phyloP scores from a whole-genome alignment of 2,329 filamentous ascomycete genomes.

The Stachybotrys chlorohalonatus region DNA sequence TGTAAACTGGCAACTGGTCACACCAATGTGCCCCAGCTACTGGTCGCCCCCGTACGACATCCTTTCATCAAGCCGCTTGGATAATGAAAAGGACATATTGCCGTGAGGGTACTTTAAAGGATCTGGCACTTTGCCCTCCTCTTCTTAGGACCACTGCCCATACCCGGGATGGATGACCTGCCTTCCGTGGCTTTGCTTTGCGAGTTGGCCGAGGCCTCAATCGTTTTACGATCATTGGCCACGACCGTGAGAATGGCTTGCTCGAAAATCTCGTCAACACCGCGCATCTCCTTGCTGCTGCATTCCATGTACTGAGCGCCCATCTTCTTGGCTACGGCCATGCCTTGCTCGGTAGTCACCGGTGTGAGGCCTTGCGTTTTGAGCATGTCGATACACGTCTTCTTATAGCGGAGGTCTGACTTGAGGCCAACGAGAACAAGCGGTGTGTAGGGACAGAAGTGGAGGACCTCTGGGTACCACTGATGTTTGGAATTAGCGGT shows the following conservation, averaged over 20 bases:
- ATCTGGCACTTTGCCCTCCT: conserved; percentile 69
- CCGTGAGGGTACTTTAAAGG: conserved; percentile 42
- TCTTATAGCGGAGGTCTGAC: conserved; percentile 90
- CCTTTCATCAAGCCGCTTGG: background rate
- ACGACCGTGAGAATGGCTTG: conserved; percentile 85
- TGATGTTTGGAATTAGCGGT: conserved; percentile 26
- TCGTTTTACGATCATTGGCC: conserved; percentile 62
- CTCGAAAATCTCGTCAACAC: conserved; percentile 95
- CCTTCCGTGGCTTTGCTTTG: conserved; percentile 27
- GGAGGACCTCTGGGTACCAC: conserved; percentile 99
- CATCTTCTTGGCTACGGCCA: conserved; percentile 86
- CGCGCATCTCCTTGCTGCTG: conserved; percentile 94
- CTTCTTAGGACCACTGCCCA: conserved; percentile 59
- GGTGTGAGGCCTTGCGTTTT: conserved; percentile 96
- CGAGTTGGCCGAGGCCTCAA: conserved; percentile 37
- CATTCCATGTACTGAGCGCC: conserved; percentile 94
- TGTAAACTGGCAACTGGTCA: conserved; percentile 14
- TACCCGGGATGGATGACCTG: conserved; percentile 29
- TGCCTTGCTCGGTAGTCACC: conserved; percentile 84
- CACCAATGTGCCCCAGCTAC: background rate
- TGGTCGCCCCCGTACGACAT: background rate
- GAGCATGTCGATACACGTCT: conserved; percentile 95
- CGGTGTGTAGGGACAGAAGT: conserved; percentile 96
- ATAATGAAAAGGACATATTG: background rate
- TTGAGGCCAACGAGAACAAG: conserved; percentile 94